A percentile compares a stretch with the other conserved stretches of the same genome.
Evolutionary conservation across 176 grass and related monocot genomes (phyloP).

Genomic region (Phragmites australis): DNA sequence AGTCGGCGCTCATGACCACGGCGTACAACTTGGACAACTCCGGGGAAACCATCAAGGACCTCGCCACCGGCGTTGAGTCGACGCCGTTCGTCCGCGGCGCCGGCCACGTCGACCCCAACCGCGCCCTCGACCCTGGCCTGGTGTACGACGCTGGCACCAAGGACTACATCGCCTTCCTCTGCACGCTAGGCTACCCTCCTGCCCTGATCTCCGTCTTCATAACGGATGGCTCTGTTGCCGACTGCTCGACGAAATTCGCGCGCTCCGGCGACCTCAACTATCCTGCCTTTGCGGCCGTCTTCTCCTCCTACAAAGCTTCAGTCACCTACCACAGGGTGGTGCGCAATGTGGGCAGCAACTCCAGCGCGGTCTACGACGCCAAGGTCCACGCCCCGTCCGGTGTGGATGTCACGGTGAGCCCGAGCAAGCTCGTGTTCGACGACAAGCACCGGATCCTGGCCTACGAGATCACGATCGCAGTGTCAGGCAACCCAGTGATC

Average conservation of each 20-base stretch:
- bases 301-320: constrained; percentile 60
- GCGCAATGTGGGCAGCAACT: constrained; percentile 64
- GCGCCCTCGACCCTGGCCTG: constrained; percentile 71
- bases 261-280: constrained; percentile 85
- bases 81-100: constrained; percentile 87
- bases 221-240: constrained; percentile 32
- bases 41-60: constrained; percentile 61
- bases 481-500: constrained; percentile 56
- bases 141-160: constrained; percentile 61
- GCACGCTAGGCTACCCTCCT: constrained; percentile 60
- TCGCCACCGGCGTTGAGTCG: constrained; percentile 57
- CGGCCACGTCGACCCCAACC: constrained; percentile 78
- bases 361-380: constrained; percentile 46
- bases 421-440: constrained; percentile 87
- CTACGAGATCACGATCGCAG: constrained; percentile 60
- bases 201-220: constrained; percentile 71
- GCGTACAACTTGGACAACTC: constrained; percentile 80
- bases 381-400: constrained; percentile 52
- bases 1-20: constrained; percentile 86
- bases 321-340: constrained; percentile 70
- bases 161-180: constrained; percentile 85
- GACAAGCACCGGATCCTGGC: constrained; percentile 45
- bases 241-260: constrained; percentile 61
- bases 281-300: constrained; percentile 64
- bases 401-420: constrained; percentile 66